These are phyloP conservation scores for Umbilicaria muhlenbergii DNA, from an alignment of 495 filamentous ascomycete genomes.

Conservation along the genomic window DNA sequence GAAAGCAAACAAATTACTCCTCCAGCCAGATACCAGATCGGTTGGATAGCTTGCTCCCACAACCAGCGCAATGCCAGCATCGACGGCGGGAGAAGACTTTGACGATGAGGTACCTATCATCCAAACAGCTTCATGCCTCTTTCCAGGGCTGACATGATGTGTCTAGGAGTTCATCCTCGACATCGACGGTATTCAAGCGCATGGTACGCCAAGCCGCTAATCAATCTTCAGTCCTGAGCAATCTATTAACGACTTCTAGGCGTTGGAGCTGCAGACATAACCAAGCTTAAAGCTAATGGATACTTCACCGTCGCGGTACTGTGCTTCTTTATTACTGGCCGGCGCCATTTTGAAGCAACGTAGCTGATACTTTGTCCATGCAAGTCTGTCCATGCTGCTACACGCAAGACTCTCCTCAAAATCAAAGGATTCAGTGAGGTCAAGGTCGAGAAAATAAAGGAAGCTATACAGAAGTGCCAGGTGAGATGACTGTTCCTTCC, in stretches of 20 bases:
- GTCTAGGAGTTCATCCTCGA: conserved; percentile 47
- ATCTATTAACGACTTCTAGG: conserved; percentile 25
- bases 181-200: conserved; percentile 58
- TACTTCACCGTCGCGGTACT: conserved; percentile 57
- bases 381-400: conserved; percentile 51
- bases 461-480: conserved; percentile 55
- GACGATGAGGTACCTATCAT: conserved; percentile 31
- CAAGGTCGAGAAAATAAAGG: conserved; percentile 72
- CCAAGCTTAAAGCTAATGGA: conserved; percentile 54
- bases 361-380: neutral
- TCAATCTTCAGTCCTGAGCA: neutral
- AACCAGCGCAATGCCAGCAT: conserved; percentile 26
- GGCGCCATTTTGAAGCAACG: neutral
- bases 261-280: conserved; percentile 58
- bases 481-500: conserved; percentile 22
- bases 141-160: neutral
- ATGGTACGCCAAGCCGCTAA: conserved; percentile 29
- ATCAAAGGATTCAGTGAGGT: conserved; percentile 71
- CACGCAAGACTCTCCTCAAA: conserved; percentile 48
- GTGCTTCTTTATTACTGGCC: neutral
- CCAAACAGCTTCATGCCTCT: neutral
- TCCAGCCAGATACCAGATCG: too few relatives aligned
- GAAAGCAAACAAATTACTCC: neutral
- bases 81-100: conserved; percentile 36
- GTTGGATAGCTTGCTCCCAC: too few relatives aligned